A percentile compares a stretch with the other conserved stretches of the same genome.
Evolutionary conservation across 2,329 filamentous ascomycete species (phyloP).

Genomic region (Verticillium alfalfae): DNA sequence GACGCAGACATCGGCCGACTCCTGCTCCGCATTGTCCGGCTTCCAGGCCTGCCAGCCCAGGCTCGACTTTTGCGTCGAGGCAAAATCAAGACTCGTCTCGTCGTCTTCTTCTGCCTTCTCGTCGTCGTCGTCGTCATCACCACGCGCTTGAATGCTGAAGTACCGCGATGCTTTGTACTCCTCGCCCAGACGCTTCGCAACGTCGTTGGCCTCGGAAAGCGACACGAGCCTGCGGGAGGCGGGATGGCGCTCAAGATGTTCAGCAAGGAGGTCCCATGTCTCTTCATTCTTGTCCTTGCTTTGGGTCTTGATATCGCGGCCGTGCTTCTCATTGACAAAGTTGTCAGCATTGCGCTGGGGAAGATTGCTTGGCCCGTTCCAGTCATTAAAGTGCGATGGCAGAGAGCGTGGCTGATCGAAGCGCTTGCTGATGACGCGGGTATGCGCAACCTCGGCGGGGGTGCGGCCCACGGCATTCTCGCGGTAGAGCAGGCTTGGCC

Average conservation of each 20-base stretch:
- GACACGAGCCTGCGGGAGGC: slow-evolving; percentile 44
- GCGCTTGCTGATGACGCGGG: slow-evolving; percentile 38
- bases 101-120: slow-evolving; percentile 17
- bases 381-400: background rate
- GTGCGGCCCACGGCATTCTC: slow-evolving; percentile 76
- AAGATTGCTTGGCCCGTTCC: slow-evolving; percentile 1
- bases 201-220: slow-evolving; percentile 52
- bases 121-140: slow-evolving; percentile 18
- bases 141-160: slow-evolving; percentile 24
- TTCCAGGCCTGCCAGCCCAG: background rate
- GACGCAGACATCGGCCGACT: background rate
- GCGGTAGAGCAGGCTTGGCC: slow-evolving; percentile 56
- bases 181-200: slow-evolving; percentile 50
- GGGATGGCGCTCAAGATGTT: slow-evolving; percentile 18
- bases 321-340: slow-evolving; percentile 7
- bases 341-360: slow-evolving; percentile 2
- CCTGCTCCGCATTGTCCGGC: background rate
- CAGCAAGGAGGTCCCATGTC: slow-evolving; percentile 17
- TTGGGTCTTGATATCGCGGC: background rate
- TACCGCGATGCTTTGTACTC: slow-evolving; percentile 32
- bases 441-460: slow-evolving; percentile 61
- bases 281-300: background rate
- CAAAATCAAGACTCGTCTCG: slow-evolving; percentile 21
- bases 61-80: slow-evolving; percentile 4
- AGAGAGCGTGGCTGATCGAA: slow-evolving; percentile 15